Conservation (phyloP, 2,329 filamentous ascomycete species). For the Claviceps purpurea region DNA sequence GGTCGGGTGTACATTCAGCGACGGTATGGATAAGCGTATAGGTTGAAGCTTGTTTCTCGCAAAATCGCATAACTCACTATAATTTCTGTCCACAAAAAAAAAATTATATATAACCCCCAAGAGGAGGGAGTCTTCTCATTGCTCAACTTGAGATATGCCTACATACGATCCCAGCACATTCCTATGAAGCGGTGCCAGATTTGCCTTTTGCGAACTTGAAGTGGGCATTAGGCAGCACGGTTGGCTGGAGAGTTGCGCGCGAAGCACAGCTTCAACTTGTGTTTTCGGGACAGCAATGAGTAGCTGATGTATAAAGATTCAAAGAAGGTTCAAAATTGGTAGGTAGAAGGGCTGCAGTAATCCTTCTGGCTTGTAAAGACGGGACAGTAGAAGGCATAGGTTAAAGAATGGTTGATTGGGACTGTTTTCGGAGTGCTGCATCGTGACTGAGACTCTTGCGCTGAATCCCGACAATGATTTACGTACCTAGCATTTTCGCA, state of each 20-base stretch:
- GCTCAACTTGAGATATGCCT: too few relatives aligned
- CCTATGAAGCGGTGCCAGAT: neutral
- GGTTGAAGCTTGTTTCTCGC: neutral
- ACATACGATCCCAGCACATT: neutral
- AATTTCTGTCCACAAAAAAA: too few relatives aligned
- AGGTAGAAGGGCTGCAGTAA: neutral
- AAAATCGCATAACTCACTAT: too few relatives aligned
- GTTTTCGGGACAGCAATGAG: neutral
- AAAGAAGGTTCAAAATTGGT: neutral
- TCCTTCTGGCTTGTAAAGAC: neutral
- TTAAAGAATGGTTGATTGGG: too few relatives aligned
- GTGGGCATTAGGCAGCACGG: conserved; percentile 2
- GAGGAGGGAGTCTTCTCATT: too few relatives aligned
- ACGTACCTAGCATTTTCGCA: too few relatives aligned
- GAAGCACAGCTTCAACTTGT: neutral
- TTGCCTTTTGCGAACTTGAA: neutral
- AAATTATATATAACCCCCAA: too few relatives aligned
- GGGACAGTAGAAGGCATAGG: too few relatives aligned
- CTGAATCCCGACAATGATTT: too few relatives aligned
- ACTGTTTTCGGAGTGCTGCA: too few relatives aligned
- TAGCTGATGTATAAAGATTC: conserved; percentile 2
- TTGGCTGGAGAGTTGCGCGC: neutral
- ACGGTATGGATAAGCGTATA: neutral
- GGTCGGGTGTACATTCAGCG: neutral
- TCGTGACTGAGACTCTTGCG: too few relatives aligned